Base-by-base conservation (phyloP, 495 filamentous ascomycete genomes). In the Neurospora pannonica region DNA sequence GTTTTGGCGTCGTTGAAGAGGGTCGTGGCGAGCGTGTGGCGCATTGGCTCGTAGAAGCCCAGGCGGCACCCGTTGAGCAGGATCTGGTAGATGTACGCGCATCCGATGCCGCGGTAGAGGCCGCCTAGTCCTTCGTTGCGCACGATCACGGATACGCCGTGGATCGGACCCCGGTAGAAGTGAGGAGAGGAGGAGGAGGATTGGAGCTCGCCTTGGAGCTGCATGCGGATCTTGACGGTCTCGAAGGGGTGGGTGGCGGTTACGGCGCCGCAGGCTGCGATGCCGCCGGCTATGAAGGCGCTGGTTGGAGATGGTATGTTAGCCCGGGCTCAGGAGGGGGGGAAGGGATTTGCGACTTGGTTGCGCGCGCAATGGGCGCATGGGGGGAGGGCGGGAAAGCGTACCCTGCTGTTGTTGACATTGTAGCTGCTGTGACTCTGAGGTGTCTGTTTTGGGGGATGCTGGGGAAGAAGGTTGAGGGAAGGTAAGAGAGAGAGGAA, bases 221-320 rank as follows among this genome's bases (percentile, higher is more conserved):
- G 96, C 86, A 99, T 88, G 76, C 95, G 93, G 81, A 98, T 99
- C 89, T 99, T 99, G 74, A 98, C 94, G 8, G 96, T 98, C 84
- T 99, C 96, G 85, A 98, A 98, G 74, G 94, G 93, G 83, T 99
- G 96, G 46, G 96, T 99, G 69, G 97, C 95, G 5, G 96, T 98
- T 71, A 99, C 97, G 71, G 96, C 96, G 76, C 96, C 96, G 84
- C 94, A 97, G 71, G 97, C 96, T 77, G 96, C 96, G 80, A 98
- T 92, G 75, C 96, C 96, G 81, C 96, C 96, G 36, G 96, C 94
- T 76, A 98, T 88, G 87, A 99, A 99, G 67, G 88, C 87, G 72
- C 89, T 88, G 72, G n/a, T n/a, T n/a, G n/a, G n/a, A n/a, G n/a
- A n/a, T n/a, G n/a, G n/a, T n/a, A n/a, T 76, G 77, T 76, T 71